Conservation (phyloP, 495 filamentous ascomycete genomes). For the Pyrenula massariospora region DNA sequence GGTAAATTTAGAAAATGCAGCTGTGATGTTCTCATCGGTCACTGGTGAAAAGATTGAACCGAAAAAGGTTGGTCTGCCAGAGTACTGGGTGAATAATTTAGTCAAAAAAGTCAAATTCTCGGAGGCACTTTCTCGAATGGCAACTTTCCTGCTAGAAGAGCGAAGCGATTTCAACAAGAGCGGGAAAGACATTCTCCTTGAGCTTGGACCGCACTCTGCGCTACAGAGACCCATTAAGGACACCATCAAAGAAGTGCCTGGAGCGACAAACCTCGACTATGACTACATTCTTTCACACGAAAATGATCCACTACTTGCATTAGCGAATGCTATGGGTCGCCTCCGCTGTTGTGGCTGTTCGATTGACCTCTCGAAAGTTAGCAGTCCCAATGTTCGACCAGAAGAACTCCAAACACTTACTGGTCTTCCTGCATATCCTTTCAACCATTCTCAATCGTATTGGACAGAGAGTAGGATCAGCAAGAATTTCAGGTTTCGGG, state of each 20-base stretch:
- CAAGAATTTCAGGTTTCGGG: slow-evolving; percentile 16
- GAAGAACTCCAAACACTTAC: slow-evolving; percentile 6
- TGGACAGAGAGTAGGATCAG: slow-evolving; percentile 25
- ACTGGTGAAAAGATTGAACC: not conserved
- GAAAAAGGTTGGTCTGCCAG: not conserved
- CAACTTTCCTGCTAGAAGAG: no score
- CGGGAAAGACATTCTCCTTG: slow-evolving; percentile 1
- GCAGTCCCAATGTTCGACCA: slow-evolving; percentile 1
- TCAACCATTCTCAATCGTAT: slow-evolving; percentile 26
- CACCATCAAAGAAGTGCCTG: no score
- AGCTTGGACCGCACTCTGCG: slow-evolving; percentile 19
- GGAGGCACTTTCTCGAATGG: slow-evolving; percentile 9
- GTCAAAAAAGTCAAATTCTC: slow-evolving; percentile 11
- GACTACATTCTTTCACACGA: slow-evolving; percentile 13
- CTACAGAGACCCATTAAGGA: slow-evolving; percentile 11
- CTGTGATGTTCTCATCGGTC: slow-evolving; percentile 5
- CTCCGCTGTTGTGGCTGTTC: slow-evolving; percentile 16
- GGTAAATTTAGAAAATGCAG: not conserved
- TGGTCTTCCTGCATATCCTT: slow-evolving; percentile 32
- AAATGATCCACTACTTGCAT: slow-evolving; percentile 7
- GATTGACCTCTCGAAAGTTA: slow-evolving; percentile 17
- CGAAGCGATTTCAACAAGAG: slow-evolving; percentile 4
- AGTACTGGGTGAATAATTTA: slow-evolving; percentile 16
- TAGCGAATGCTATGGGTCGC: slow-evolving; percentile 17
- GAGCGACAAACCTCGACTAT: slow-evolving; percentile 11